Conservation (phyloP, 768 basidiomycete genomes). For the Pulveroboletus sp. region DNA sequence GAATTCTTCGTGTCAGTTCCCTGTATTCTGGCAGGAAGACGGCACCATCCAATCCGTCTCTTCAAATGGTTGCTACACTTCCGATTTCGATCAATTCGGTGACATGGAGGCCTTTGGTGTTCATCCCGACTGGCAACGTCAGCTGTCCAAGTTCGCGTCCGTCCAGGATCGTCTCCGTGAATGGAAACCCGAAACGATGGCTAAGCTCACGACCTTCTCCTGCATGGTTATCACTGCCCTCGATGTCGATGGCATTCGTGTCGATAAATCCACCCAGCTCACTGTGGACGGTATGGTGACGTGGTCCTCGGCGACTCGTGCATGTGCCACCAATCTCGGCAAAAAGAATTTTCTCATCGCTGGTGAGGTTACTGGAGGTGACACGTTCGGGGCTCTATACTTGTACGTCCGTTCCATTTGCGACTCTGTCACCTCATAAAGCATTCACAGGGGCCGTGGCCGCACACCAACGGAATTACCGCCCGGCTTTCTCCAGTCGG, state of each 20-base stretch:
- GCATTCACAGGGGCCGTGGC: conserved; percentile 67
- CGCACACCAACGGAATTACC: conserved; percentile 73
- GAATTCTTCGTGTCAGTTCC: conserved; percentile 71
- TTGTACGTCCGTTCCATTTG: conserved; percentile 43
- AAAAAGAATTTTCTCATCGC: conserved; percentile 89
- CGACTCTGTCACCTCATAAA: not conserved
- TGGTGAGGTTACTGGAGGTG: conserved; percentile 93
- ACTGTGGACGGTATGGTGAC: conserved; percentile 73
- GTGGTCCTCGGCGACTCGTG: conserved; percentile 71
- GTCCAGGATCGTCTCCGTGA: conserved; percentile 95
- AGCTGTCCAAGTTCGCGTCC: conserved; percentile 91
- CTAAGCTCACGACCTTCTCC: conserved; percentile 70
- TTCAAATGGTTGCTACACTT: conserved; percentile 65
- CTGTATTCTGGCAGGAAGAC: conserved; percentile 76
- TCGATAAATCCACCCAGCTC: conserved; percentile 92
- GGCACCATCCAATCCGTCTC: conserved; percentile 52
- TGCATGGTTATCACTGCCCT: conserved; percentile 86
- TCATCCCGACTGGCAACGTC: conserved; percentile 90
- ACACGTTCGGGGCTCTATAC: conserved; percentile 85
- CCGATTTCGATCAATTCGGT: conserved; percentile 93
- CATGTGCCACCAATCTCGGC: conserved; percentile 64
- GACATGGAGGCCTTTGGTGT: conserved; percentile 99
- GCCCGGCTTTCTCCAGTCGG: conserved; percentile 61
- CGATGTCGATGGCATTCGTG: conserved; percentile 90
- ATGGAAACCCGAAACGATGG: conserved; percentile 79